phyloP scores from a whole-genome alignment of 176 grass and related monocot species.

The Guadua angustifolia region DNA sequence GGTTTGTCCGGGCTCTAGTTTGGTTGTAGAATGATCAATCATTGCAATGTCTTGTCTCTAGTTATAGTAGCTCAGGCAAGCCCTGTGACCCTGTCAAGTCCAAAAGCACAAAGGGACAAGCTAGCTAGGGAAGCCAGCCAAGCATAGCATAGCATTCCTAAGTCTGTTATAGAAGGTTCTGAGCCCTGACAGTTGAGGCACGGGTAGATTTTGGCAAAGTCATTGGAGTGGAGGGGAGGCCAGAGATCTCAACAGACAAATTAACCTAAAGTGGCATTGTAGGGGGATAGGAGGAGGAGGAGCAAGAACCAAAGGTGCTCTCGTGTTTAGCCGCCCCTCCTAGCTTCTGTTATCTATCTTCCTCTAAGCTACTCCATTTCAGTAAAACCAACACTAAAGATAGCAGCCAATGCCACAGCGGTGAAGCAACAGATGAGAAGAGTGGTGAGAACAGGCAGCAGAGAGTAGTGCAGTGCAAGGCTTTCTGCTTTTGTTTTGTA shows the following conservation, averaged over 20 bases:
- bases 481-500: slow-evolving; percentile 50
- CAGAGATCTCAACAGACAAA: slow-evolving; percentile 42
- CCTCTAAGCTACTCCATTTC: background rate
- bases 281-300: slow-evolving; percentile 53
- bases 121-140: background rate
- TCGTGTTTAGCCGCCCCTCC: slow-evolving; percentile 47
- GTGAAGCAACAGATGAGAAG: slow-evolving; percentile 31
- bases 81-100: slow-evolving; percentile 33
- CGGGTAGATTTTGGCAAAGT: slow-evolving; percentile 54
- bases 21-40: slow-evolving; percentile 54
- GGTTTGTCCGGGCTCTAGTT: slow-evolving; percentile 22
- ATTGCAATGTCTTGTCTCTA: slow-evolving; percentile 48
- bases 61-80: slow-evolving; percentile 51
- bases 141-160: slow-evolving; percentile 36
- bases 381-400: slow-evolving; percentile 49
- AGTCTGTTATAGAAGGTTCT: slow-evolving; percentile 68
- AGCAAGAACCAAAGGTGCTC: slow-evolving; percentile 43
- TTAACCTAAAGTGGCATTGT: slow-evolving; percentile 49
- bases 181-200: slow-evolving; percentile 45
- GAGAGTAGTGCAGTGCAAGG: slow-evolving; percentile 30
- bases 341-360: slow-evolving; percentile 37
- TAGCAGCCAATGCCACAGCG: background rate
- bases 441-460: slow-evolving; percentile 32
- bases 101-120: slow-evolving; percentile 62
- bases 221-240: slow-evolving; percentile 34